Base-by-base conservation (phyloP, 2,329 filamentous ascomycete species). In the Colletotrichum euphorbiae region DNA sequence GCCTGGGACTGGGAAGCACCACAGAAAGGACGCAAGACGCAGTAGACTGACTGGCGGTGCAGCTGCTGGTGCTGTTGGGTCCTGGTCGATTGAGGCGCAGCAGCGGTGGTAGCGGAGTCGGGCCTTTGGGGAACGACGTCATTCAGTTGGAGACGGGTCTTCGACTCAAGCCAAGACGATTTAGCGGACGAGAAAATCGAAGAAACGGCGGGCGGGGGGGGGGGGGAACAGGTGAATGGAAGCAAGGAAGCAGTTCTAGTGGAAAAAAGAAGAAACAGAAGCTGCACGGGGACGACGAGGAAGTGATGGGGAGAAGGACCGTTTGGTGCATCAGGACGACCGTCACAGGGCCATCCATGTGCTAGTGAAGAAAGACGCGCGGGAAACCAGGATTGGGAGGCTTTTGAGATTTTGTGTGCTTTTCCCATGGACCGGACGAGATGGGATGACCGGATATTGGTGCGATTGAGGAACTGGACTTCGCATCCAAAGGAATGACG, bases 81-180 rank as follows among this genome's bases (percentile, higher is more conserved):
- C 50, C 58, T 42, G 58, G 55, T 62, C 54, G 61, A 68, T 62
- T 68, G 65, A 65, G 65, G 65, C 65, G 65, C 65, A 68, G 65
- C 65, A 68, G 60, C 65, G 57, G 59, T 48, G 40, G 51, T 52
- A 59, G 65, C 65, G 65, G 65, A 68, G 65, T 59, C 65, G 65
- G 54, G 12, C 54, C 60, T 65, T 65, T 68, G 60, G 62, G 51
- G 46, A 54, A 48, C 65, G 65, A 68, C 65, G 65, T 68, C 65
- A 68, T 65, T 36, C 65, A 58, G 43, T 21, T 15, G 43, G 57
- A 54, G 31, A 48, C 36, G 31, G 31, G 40, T 21, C 19, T 13
- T 57, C 36, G 21, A 43, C 19, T 57, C 54, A 17, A 45, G 54
- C 15, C 54, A 45, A 57, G 51, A 40, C 33, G 51, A 40, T 13